A percentile compares a stretch with the other conserved stretches of the same genome.
Conservation (phyloP, 2,329 filamentous ascomycete species). For the Verticillium nonalfalfae region DNA sequence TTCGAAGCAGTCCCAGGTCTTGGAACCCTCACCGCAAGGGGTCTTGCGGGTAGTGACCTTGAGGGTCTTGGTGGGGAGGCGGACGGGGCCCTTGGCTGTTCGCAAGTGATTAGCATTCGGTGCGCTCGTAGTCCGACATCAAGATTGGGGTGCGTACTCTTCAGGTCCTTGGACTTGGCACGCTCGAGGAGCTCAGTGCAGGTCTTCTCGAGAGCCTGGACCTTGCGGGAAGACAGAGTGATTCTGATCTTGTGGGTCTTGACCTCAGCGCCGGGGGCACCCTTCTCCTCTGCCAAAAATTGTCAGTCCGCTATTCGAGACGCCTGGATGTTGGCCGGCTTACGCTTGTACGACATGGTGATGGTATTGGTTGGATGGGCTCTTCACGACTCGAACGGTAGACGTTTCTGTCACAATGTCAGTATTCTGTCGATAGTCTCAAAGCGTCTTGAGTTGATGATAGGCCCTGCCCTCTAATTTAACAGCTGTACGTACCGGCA, state of each 20-base stretch:
- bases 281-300: conserved; percentile 61
- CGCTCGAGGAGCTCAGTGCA: conserved; percentile 98
- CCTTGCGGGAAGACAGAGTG: conserved; percentile 75
- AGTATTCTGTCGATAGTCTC: neutral
- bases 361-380: conserved; percentile 17
- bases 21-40: conserved; percentile 96
- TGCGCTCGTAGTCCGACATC: neutral
- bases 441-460: neutral
- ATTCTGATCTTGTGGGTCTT: conserved; percentile 99
- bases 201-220: conserved; percentile 94
- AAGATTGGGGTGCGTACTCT: conserved; percentile 26
- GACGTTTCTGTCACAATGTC: conserved; percentile 35
- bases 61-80: conserved; percentile 93
- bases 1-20: conserved; percentile 99
- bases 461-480: neutral
- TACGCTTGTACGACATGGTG: conserved; percentile 82
- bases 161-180: conserved; percentile 98
- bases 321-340: neutral
- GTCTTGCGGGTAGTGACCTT: conserved; percentile 99
- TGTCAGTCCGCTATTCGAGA: neutral
- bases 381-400: conserved; percentile 79
- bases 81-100: conserved; percentile 69
- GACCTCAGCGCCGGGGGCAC: conserved; percentile 74
- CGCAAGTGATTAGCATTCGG: neutral
- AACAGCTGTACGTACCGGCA: conserved; percentile 43